Evolutionary conservation across 768 basidiomycete genomes (phyloP), one percentile per base, ranked within the genome.

Genomic region (Xerocomellus intermedius): DNA sequence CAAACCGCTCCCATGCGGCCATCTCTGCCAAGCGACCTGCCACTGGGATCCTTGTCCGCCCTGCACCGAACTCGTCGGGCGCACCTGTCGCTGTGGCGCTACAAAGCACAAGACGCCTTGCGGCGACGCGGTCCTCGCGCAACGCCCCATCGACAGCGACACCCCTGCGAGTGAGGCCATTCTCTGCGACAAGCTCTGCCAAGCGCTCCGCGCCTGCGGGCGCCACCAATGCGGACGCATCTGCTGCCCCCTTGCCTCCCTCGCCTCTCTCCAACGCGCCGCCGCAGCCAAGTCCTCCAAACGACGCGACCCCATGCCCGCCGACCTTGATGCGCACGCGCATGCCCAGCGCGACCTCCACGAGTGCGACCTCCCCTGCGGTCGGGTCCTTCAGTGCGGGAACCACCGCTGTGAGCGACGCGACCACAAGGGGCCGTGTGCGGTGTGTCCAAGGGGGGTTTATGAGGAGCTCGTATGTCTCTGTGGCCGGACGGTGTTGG

Each of bases 401-500:
- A 82, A 87, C 46, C 93, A 95, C 67, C 74, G 70, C 6, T 99
- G 96, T 67, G 84, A 88, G 56, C 78, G 79, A 63, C 75, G 77
- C 38, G 96, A 98, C 67, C 96, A 99, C 69, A 82, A 77, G 54
- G 92, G 93, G 0, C 72, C 79, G 0, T 99, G 97, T 68, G 85
- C 82, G 1, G 79, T 86, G 21, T 99, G 97, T 71, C 74, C 96
- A 48, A 81, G 86, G 68, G 93, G 93, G 42, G 87, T 87, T 1
- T 99, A 95, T 62, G 94, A 98, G 39, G 97, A 99, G 84, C 73
- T 94, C 51, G 70, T 87, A 10, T 98, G 96, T 67, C 72, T 80
- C 45, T 98, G 96, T 68, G 89, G 89, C 0, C 79, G 84, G n/a
- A 98, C 94, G 2, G 79, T 91, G 16, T 73, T 94, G 21, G 87